Conservation (phyloP, 768 basidiomycete genomes). For the Chiua virens region DNA sequence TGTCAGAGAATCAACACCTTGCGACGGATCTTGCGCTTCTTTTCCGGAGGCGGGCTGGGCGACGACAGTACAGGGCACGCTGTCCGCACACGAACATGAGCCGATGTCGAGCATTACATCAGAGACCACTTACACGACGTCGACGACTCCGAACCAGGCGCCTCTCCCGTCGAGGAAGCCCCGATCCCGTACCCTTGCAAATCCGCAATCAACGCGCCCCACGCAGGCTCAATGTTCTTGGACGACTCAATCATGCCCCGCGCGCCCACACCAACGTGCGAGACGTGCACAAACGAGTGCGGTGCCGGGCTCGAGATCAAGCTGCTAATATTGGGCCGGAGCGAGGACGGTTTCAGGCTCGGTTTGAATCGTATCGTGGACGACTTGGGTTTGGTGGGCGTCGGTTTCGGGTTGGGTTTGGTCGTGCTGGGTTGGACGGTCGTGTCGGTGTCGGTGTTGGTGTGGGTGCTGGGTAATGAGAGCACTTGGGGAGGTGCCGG, state of each 20-base stretch:
- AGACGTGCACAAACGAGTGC: constrained; percentile 64
- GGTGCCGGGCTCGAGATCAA: constrained; percentile 60
- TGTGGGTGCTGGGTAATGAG: no score
- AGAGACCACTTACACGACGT: constrained; percentile 12
- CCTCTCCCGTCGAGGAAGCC: no score
- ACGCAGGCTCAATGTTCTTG: constrained; percentile 52
- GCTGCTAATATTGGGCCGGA: constrained; percentile 26
- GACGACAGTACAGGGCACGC: constrained; percentile 7
- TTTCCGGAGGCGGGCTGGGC: constrained; percentile 17
- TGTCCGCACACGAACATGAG: not conserved
- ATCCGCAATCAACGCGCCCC: constrained; percentile 47
- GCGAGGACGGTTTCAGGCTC: no score
- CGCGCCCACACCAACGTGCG: constrained; percentile 59
- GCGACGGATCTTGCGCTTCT: constrained; percentile 33
- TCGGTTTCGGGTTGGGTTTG: no score
- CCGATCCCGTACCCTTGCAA: constrained; percentile 39
- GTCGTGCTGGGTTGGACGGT: no score
- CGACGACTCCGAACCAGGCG: not conserved
- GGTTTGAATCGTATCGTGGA: no score
- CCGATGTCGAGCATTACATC: not conserved
- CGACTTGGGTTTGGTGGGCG: no score
- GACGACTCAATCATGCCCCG: constrained; percentile 53
- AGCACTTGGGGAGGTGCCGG: constrained; percentile 13
- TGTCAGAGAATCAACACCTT: constrained; percentile 29
- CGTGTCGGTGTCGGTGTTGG: no score